These are phyloP conservation scores for Acanthamoeba healyi DNA, from an alignment of 208 protist species.

Conservation along the genomic window DNA sequence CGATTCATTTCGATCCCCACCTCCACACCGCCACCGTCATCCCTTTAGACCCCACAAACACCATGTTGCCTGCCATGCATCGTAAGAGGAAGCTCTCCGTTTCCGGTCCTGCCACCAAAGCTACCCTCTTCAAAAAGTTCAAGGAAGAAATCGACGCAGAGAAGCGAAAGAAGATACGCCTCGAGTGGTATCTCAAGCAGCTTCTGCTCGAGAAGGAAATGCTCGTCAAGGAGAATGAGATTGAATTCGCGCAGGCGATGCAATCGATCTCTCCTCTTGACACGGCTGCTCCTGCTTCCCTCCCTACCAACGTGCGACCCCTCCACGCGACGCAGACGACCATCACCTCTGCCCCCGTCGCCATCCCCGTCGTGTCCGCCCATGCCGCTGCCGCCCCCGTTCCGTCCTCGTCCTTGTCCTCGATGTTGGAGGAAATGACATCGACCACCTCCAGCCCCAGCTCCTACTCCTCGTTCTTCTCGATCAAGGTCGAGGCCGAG, in stretches of 20 bases:
- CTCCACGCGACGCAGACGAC: too few species aligned
- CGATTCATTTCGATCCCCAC: slow-evolving; percentile 4
- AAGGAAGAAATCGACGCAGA: slow-evolving; percentile 2
- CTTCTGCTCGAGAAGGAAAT: slow-evolving; percentile 21
- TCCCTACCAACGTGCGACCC: background rate
- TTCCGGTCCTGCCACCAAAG: background rate
- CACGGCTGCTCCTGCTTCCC: background rate
- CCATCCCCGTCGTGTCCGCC: background rate
- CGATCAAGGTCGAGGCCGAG: background rate
- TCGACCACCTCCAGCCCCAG: too few species aligned
- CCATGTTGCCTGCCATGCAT: background rate
- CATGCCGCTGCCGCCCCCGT: background rate
- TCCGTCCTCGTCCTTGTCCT: too few species aligned
- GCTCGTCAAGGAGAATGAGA: slow-evolving; percentile 26
- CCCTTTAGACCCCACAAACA: too few species aligned
- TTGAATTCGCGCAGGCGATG: slow-evolving; percentile 23
- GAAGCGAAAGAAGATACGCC: background rate
- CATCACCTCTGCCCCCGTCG: background rate
- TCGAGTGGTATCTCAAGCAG: slow-evolving; percentile 14
- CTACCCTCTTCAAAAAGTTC: background rate
- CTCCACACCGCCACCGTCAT: background rate
- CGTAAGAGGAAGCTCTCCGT: slow-evolving; percentile 2
- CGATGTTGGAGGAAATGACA: too few species aligned
- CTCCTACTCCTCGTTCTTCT: background rate
- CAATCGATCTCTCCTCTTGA: background rate